Evolutionary conservation across 176 grass and related monocot genomes (phyloP).

Genomic region (Tillandsia leiboldiana): DNA sequence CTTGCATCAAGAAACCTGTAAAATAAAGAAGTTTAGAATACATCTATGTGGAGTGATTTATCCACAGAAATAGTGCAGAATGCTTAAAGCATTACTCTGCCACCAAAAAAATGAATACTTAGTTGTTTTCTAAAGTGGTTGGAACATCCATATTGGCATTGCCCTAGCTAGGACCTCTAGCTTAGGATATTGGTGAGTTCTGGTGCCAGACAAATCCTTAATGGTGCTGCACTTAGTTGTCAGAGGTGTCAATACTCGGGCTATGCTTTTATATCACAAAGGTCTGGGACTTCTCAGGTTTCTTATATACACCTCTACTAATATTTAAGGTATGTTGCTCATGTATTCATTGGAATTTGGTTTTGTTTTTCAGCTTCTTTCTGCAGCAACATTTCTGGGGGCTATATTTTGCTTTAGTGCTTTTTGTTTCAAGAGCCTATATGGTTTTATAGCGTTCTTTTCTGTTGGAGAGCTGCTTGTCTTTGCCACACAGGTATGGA

Average conservation of each 20-base stretch:
- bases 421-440: slow-evolving; percentile 98
- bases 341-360: slow-evolving; percentile 5
- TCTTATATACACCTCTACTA: not conserved
- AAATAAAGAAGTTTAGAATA: too few species aligned
- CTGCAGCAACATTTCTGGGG: slow-evolving; percentile 77
- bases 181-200: too few species aligned
- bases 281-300: not conserved
- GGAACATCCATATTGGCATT: too few species aligned
- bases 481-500: slow-evolving; percentile 87
- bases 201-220: too few species aligned
- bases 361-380: slow-evolving; percentile 58
- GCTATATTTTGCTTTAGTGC: slow-evolving; percentile 92
- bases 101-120: too few species aligned
- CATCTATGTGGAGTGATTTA: too few species aligned
- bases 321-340: slow-evolving; percentile 12
- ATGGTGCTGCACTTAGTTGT: not conserved
- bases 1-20: too few species aligned
- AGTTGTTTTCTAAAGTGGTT: too few species aligned
- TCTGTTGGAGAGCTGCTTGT: slow-evolving; percentile 74
- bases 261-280: not conserved
- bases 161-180: too few species aligned
- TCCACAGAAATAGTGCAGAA: too few species aligned
- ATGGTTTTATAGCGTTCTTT: slow-evolving; percentile 85
- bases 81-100: too few species aligned
- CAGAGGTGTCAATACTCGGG: not conserved